Percentiles rank a stretch among this genome's conserved stretches.
Evolutionary conservation across 202 grass and related monocot genomes (phyloP).

Genomic region (Cymbopogon flexuosus): DNA sequence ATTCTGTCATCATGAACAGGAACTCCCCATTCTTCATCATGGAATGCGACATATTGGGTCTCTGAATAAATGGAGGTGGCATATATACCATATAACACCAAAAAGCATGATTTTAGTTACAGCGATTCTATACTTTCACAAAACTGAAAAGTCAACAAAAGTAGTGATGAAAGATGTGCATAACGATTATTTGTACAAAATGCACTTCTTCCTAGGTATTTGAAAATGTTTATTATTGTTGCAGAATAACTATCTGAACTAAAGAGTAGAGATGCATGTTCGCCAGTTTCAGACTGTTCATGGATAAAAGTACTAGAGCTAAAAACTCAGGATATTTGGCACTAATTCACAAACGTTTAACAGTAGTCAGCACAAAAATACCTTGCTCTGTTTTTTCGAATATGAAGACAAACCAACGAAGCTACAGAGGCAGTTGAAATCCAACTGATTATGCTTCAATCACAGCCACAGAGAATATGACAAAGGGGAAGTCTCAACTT

Average conservation of each 20-base stretch:
- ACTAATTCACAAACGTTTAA: no score
- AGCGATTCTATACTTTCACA: neutral
- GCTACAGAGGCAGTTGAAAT: neutral
- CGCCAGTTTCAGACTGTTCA: neutral
- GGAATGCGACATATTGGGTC: slow-evolving; percentile 50
- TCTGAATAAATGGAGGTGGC: slow-evolving; percentile 27
- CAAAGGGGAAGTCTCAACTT: neutral
- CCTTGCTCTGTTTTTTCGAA: no score
- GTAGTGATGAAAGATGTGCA: neutral
- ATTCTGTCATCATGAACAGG: slow-evolving; percentile 47
- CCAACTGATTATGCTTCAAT: neutral
- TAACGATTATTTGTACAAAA: neutral
- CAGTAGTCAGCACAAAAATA: no score
- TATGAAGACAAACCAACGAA: neutral
- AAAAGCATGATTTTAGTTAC: neutral
- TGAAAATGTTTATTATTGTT: neutral
- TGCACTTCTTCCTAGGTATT: neutral
- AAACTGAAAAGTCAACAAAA: neutral
- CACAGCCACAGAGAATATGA: neutral
- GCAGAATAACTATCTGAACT: neutral
- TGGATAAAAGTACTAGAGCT: neutral
- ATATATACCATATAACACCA: neutral
- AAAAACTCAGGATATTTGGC: neutral
- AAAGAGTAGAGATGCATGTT: neutral
- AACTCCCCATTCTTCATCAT: slow-evolving; percentile 81